A percentile compares a stretch with the other conserved stretches of the same genome.
Evolutionary conservation across 768 basidiomycete genomes (phyloP).

Genomic region (Rhodotorula babjevae): DNA sequence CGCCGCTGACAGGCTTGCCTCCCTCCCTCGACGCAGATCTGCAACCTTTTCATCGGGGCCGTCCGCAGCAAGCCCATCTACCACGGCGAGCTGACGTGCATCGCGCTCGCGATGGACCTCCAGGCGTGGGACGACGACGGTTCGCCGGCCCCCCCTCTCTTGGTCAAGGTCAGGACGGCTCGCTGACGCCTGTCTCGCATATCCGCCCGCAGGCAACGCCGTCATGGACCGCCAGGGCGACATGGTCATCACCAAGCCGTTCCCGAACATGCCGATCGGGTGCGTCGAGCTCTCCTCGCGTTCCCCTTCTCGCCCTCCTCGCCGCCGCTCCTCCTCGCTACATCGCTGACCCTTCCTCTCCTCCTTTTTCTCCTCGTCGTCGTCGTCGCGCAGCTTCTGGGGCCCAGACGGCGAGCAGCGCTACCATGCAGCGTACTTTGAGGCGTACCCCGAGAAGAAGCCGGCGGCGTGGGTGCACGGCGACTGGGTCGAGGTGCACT

Average conservation of each 20-base stretch:
- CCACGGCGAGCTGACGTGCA: constrained; percentile 40
- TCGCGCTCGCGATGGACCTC: constrained; percentile 39
- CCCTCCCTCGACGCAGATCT: constrained; percentile 21
- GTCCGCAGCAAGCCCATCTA: constrained; percentile 32
- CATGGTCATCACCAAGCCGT: constrained; percentile 41
- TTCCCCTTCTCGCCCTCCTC: neutral
- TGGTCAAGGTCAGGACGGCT: neutral
- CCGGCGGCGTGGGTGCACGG: constrained; percentile 41
- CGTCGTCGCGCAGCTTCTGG: constrained; percentile 30
- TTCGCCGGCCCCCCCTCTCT: neutral
- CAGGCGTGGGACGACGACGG: constrained; percentile 41
- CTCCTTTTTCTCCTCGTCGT: too few species aligned
- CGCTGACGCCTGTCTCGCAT: neutral
- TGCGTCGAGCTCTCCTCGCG: neutral
- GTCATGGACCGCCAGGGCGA: constrained; percentile 37
- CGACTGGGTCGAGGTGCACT: constrained; percentile 38
- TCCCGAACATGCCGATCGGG: constrained; percentile 43
- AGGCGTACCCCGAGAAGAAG: constrained; percentile 34
- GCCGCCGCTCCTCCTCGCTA: too few species aligned
- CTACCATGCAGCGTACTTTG: constrained; percentile 40
- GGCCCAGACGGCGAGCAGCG: constrained; percentile 28
- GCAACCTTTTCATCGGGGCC: constrained; percentile 39
- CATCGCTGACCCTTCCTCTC: too few species aligned
- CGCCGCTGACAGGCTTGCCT: too few species aligned
- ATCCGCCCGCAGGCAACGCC: constrained; percentile 18